Base-by-base conservation (phyloP, 257 asterid genomes). In the Jacaranda mimosifolia region DNA sequence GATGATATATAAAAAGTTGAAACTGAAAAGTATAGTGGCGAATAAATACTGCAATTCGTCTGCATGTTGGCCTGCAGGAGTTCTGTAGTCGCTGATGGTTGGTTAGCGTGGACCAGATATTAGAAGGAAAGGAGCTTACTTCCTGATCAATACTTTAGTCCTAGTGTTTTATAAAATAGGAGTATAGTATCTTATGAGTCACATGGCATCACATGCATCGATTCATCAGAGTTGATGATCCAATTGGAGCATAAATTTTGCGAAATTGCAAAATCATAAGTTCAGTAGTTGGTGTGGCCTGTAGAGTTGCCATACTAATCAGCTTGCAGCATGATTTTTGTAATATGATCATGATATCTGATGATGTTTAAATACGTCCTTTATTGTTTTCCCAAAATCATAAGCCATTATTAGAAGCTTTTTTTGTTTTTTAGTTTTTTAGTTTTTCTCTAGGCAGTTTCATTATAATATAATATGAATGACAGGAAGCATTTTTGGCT, bases 301-400 rank as follows among this genome's bases (percentile, higher is more conserved):
- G 45, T 12, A 57, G 38, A 12, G 13, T 9, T 8, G 19, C 21
- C 18, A 18, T 43, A 42, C 19, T 49, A 36, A 48, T 65, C 66
- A 65, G 26, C 46, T 58, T 65, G 36, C 82, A 26, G 17, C 68
- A 67, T 17, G n/a, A 39, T 46, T 39, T 46, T 79, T 9, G 52
- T 26, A 3, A 9, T 42, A 15, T 68, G 8, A 63, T 63, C 69
- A 32, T 6, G 12, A n/a, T 32, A 42, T 64, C 21, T 48, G 56
- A 38, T 40, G 21, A 52, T 63, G 70, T 52, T 15, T 75, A 70
- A 26, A 19, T 21, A 36, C 69, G 0, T 38, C 12, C 32, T 0
- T 39, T 19, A 8, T 51, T 21, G 32, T 8, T 52, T 26, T 26
- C 13, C 21, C 18, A 18, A 13, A 38, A 39, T 3, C 4, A 12